Percentiles rank a stretch among this genome's conserved stretches.
phyloP scores from a whole-genome alignment of 2,329 filamentous ascomycete genomes.

The Trichoderma semiorbis region DNA sequence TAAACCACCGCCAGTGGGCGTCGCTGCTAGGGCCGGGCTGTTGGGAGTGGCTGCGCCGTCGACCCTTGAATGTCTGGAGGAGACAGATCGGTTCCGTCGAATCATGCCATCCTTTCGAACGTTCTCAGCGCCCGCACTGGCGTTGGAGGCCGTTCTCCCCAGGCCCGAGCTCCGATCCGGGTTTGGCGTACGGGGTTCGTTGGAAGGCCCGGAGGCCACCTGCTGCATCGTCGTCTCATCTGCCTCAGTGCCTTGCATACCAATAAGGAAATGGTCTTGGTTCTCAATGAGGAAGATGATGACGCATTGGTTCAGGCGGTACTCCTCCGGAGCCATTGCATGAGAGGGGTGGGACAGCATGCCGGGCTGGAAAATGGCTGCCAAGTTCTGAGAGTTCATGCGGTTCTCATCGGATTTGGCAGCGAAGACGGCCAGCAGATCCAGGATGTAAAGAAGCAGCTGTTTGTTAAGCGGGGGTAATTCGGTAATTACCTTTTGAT shows the following conservation, averaged over 20 bases:
- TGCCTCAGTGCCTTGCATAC: constrained; percentile 98
- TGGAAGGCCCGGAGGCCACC: constrained; percentile 65
- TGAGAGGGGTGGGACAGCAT: constrained; percentile 91
- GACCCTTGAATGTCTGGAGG: constrained; percentile 78
- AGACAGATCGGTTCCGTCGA: constrained; percentile 85
- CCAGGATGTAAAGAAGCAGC: constrained; percentile 89
- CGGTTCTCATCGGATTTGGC: constrained; percentile 95
- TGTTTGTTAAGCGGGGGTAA: constrained; percentile 91
- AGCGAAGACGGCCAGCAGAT: constrained; percentile 92
- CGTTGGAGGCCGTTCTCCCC: constrained; percentile 72
- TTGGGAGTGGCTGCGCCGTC: constrained; percentile 70
- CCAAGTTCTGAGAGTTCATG: constrained; percentile 92
- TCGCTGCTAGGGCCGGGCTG: constrained; percentile 53
- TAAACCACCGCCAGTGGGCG: constrained; percentile 55
- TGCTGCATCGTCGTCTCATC: constrained; percentile 70
- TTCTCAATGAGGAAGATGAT: constrained; percentile 98
- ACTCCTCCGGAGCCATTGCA: constrained; percentile 93
- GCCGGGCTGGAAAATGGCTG: constrained; percentile 96
- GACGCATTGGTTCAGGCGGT: constrained; percentile 92
- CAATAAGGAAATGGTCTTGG: constrained; percentile 96
- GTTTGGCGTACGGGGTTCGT: constrained; percentile 42
- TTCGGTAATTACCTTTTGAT: constrained; percentile 88
- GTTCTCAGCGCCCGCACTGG: constrained; percentile 84
- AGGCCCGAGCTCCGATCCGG: constrained; percentile 50
- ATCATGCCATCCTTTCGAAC: constrained; percentile 76